These are phyloP conservation scores for Sporisorium reilianum DNA, from an alignment of 1,284 basidiomycete species.

Conservation along the genomic window DNA sequence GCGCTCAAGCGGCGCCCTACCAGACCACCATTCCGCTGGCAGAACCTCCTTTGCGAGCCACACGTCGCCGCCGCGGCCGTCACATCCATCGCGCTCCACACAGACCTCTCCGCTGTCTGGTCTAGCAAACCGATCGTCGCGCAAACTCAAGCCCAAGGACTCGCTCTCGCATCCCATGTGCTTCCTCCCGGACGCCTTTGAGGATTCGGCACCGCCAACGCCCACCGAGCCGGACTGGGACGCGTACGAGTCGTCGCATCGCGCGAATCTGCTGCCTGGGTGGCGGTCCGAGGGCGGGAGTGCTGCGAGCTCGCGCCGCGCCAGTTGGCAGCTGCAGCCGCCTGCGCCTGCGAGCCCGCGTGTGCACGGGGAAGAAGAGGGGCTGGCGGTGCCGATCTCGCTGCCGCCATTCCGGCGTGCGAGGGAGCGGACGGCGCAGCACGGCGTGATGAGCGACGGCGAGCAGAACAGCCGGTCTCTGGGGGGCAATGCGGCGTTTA, in stretches of 20 bases:
- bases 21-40: not conserved
- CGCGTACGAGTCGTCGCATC: slow-evolving; percentile 27
- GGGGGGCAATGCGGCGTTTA: slow-evolving; percentile 44
- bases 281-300: slow-evolving; percentile 45
- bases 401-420: slow-evolving; percentile 37
- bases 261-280: slow-evolving; percentile 23
- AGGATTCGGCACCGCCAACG: slow-evolving; percentile 45
- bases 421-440: slow-evolving; percentile 23
- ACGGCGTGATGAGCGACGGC: slow-evolving; percentile 31
- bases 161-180: slow-evolving; percentile 51
- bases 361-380: slow-evolving; percentile 2
- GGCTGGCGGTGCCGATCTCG: slow-evolving; percentile 27
- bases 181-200: slow-evolving; percentile 51
- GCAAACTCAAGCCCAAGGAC: slow-evolving; percentile 28
- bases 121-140: not conserved
- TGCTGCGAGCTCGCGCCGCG: slow-evolving; percentile 35
- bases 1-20: slow-evolving; percentile 6
- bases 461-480: slow-evolving; percentile 32
- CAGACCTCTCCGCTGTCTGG: slow-evolving; percentile 22
- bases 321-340: slow-evolving; percentile 44
- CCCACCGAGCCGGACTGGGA: slow-evolving; percentile 39
- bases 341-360: slow-evolving; percentile 3
- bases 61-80: slow-evolving; percentile 8
- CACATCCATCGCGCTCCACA: slow-evolving; percentile 4
- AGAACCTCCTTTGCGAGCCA: slow-evolving; percentile 2